Evolutionary conservation across 345 rosid species (phyloP).

Genomic region (Erucastrum elatum): DNA sequence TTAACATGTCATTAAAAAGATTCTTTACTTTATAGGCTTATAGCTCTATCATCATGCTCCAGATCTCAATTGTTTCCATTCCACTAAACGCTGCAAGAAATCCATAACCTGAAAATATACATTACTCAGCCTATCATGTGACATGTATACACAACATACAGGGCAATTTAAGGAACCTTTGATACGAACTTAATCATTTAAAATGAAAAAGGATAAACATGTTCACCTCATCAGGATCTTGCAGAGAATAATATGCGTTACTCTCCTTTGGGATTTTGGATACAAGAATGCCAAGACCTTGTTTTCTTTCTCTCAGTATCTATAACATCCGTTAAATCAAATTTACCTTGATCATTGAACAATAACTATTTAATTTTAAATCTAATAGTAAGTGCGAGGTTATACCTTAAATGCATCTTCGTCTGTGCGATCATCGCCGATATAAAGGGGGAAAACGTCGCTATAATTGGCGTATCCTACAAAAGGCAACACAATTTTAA

Average conservation of each 20-base stretch:
- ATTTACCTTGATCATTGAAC: neutral
- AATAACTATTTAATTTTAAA: neutral
- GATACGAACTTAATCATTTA: neutral
- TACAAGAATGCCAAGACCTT: conserved; percentile 92
- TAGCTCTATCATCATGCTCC: conserved; percentile 32
- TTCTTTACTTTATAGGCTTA: conserved; percentile 16
- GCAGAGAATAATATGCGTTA: conserved; percentile 74
- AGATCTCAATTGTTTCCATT: conserved; percentile 51
- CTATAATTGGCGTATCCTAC: conserved; percentile 76
- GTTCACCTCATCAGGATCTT: conserved; percentile 66
- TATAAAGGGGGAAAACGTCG: conserved; percentile 85
- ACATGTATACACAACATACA: neutral
- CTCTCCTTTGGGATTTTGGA: conserved; percentile 91
- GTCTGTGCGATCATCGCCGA: conserved; percentile 94
- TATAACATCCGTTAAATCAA: conserved; percentile 32
- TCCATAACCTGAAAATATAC: conserved; percentile 56
- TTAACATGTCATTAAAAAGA: conserved; percentile 20
- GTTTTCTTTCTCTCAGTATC: conserved; percentile 72
- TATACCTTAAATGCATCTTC: conserved; percentile 97
- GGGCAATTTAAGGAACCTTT: neutral
- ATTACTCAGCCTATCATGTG: neutral
- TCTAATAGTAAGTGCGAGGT: conserved; percentile 1
- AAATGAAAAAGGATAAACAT: neutral
- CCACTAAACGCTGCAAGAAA: conserved; percentile 63
- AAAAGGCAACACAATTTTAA: conserved; percentile 7